Evolutionary conservation across 1,284 basidiomycete genomes (phyloP).

Genomic region (Fistulinella cinereoalba): DNA sequence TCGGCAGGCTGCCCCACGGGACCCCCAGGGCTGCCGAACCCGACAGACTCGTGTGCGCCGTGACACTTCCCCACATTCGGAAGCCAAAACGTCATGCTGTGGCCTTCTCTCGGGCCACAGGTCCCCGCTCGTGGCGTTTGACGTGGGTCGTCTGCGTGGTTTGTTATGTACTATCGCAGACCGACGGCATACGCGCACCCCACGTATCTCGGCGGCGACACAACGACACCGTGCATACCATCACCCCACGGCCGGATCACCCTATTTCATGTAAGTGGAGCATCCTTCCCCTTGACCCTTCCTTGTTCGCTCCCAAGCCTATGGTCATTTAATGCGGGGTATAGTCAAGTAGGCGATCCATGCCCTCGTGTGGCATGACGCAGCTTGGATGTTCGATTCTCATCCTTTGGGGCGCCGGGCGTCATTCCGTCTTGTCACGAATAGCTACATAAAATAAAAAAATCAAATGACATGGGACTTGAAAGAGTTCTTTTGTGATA

Average conservation of each 20-base stretch:
- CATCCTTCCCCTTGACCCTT: conserved; percentile 1
- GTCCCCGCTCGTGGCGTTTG: neutral
- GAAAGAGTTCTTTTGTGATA: conserved; percentile 6
- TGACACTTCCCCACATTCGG: conserved; percentile 1
- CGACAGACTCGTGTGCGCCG: neutral
- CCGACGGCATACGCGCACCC: too few species aligned
- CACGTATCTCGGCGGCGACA: neutral
- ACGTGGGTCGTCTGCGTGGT: conserved; percentile 12
- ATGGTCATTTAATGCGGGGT: neutral
- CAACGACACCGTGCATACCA: neutral
- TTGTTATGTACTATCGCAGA: too few species aligned
- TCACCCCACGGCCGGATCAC: conserved; percentile 2
- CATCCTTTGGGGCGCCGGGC: neutral
- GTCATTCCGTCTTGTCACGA: too few species aligned
- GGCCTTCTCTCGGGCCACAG: neutral
- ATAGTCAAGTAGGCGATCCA: neutral
- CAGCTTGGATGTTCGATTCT: too few species aligned
- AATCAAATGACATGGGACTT: too few species aligned
- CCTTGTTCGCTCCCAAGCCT: neutral
- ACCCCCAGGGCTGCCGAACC: neutral
- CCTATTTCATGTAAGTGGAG: conserved; percentile 4
- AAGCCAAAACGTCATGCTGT: neutral
- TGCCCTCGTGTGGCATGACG: neutral
- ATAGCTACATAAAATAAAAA: too few species aligned
- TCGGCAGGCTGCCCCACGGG: neutral